phyloP scores from a whole-genome alignment of 1,284 basidiomycete species.

The Sanghuangporus sanghuang region DNA sequence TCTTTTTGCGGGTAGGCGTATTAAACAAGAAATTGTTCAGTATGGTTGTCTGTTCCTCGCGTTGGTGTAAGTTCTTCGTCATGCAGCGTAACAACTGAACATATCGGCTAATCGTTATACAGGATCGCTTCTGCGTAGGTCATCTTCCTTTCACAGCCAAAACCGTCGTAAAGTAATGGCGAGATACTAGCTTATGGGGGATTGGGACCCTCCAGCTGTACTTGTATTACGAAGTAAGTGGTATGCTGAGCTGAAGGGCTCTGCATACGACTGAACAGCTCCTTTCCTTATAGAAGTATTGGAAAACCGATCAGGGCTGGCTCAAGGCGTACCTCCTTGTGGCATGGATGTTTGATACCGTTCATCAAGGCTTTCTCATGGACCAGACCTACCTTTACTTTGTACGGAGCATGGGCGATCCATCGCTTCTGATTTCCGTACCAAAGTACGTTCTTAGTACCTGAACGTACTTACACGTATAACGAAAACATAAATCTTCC shows the following conservation, averaged over 20 bases:
- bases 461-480: too few relatives aligned
- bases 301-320: background rate
- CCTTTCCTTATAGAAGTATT: background rate
- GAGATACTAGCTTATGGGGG: constrained; percentile 10
- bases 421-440: background rate
- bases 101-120: background rate
- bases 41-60: too few relatives aligned
- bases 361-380: background rate
- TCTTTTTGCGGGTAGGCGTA: too few relatives aligned
- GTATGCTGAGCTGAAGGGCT: background rate
- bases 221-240: constrained; percentile 6
- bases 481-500: too few relatives aligned
- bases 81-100: too few relatives aligned
- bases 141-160: background rate
- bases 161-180: background rate
- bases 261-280: background rate
- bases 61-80: too few relatives aligned
- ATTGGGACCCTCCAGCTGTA: constrained; percentile 4
- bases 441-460: background rate
- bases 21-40: too few relatives aligned
- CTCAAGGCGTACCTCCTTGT: background rate
- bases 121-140: background rate
- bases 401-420: constrained; percentile 5
- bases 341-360: background rate
- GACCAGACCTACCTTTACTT: constrained; percentile 2